Percentiles rank a stretch among this genome's conserved stretches.
Evolutionary conservation across 805 yeast genomes (phyloP).

Genomic region (Debaryomyces tyrocola): DNA sequence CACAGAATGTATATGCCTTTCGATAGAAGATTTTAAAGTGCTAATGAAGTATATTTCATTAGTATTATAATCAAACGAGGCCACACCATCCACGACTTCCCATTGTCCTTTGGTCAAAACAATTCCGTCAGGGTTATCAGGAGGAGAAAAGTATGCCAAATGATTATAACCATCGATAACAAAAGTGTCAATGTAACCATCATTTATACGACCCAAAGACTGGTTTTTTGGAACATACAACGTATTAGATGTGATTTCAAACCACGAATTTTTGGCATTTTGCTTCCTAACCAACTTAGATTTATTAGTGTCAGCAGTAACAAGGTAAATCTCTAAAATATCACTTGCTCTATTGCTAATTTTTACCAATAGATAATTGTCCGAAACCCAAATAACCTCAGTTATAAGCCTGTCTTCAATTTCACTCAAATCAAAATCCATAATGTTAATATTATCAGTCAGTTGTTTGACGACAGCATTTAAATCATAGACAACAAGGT

Average conservation of each 20-base stretch:
- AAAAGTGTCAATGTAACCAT: conserved; percentile 79
- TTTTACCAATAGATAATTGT: conserved; percentile 51
- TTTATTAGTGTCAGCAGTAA: conserved; percentile 25
- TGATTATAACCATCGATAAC: conserved; percentile 65
- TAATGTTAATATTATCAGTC: conserved; percentile 4
- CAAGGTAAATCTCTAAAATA: conserved; percentile 49
- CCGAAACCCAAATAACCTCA: conserved; percentile 59
- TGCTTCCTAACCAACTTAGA: conserved; percentile 43
- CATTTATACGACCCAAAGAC: conserved; percentile 33
- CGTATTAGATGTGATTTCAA: conserved; percentile 45
- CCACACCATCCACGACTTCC: conserved; percentile 81
- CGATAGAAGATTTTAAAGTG: conserved; percentile 75
- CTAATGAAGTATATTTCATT: conserved; percentile 61
- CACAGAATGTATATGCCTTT: conserved; percentile 79
- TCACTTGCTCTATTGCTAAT: conserved; percentile 65
- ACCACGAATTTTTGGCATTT: conserved; percentile 58
- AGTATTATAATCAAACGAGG: conserved; percentile 51
- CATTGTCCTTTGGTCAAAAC: conserved; percentile 70
- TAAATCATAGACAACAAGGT: conserved; percentile 45
- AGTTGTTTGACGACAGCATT: conserved; percentile 11
- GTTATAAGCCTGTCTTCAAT: conserved; percentile 52
- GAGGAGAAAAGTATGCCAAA: conserved; percentile 80
- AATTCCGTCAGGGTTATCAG: conserved; percentile 45
- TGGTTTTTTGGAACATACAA: conserved; percentile 37
- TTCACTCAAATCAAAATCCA: conserved; percentile 18